Conservation (phyloP, 805 yeast species). For the Candida taoyuanica region DNA sequence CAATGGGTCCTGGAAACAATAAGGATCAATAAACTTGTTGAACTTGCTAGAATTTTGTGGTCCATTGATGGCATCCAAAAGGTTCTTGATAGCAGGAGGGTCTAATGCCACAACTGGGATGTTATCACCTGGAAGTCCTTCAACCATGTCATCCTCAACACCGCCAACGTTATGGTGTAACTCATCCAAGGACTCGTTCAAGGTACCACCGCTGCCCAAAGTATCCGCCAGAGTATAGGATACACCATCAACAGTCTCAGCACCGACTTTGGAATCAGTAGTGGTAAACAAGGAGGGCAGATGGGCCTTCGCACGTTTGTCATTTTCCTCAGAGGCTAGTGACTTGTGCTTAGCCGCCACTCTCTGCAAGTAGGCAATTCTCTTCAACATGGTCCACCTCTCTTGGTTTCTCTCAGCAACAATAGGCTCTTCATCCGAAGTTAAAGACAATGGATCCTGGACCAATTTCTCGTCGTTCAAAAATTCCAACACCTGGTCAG, state of each 20-base stretch:
- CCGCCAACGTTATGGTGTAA: no score
- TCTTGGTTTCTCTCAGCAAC: conserved; percentile 44
- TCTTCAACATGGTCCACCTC: conserved; percentile 68
- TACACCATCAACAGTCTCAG: conserved; percentile 6
- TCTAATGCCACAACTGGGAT: conserved; percentile 41
- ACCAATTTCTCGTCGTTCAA: conserved; percentile 39
- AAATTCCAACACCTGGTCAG: conserved; percentile 52
- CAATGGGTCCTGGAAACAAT: conserved; percentile 82
- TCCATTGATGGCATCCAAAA: conserved; percentile 36
- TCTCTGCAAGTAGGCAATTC: conserved; percentile 65
- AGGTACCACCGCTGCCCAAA: neutral
- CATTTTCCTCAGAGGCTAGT: conserved; percentile 35
- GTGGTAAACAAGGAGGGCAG: conserved; percentile 10
- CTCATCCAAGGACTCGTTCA: no score
- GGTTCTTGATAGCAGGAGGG: conserved; percentile 38
- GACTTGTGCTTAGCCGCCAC: conserved; percentile 48
- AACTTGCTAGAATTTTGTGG: conserved; percentile 25
- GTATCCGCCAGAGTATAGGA: neutral
- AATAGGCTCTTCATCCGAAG: conserved; percentile 35
- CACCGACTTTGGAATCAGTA: neutral
- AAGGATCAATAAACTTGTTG: conserved; percentile 72
- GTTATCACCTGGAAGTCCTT: conserved; percentile 22
- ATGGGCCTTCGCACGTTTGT: conserved; percentile 29
- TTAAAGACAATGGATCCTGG: conserved; percentile 28
- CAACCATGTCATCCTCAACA: conserved; percentile 15